phyloP scores from a whole-genome alignment of 176 grass and related monocot genomes.

The Eleusine indica region DNA sequence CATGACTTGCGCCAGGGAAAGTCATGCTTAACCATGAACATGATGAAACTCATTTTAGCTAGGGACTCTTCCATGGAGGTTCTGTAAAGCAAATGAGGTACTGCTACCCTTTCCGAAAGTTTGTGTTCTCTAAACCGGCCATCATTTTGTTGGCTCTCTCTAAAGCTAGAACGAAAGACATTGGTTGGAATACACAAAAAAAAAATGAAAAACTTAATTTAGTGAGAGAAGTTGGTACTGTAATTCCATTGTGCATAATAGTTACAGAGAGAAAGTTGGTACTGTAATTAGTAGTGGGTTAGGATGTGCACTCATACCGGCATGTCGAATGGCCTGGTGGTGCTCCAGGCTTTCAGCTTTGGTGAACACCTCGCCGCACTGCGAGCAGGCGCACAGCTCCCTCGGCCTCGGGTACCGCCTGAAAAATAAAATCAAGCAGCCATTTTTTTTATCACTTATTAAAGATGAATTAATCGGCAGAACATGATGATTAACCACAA shows the following conservation, averaged over 20 bases:
- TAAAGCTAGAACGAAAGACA: not conserved
- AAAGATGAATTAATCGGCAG: not conserved
- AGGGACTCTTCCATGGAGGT: not conserved
- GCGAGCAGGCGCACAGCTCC: conserved; percentile 64
- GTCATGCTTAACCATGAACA: not conserved
- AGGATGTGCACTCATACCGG: conserved; percentile 43
- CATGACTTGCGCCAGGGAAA: not conserved
- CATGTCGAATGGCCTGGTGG: conserved; percentile 82
- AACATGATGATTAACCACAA: not conserved
- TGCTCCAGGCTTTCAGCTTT: conserved; percentile 84
- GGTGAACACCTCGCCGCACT: conserved; percentile 90
- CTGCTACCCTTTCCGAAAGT: not conserved
- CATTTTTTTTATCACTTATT: not conserved
- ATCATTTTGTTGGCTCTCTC: not conserved
- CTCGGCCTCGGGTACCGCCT: conserved; percentile 79
- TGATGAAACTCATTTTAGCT: not conserved
- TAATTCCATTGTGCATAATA: too few relatives aligned
- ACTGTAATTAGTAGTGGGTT: not conserved
- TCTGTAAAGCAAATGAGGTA: not conserved
- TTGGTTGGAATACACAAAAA: too few relatives aligned
- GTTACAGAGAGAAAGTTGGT: not conserved
- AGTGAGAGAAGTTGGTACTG: too few relatives aligned
- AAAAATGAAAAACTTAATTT: too few relatives aligned
- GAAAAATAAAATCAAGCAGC: not conserved
- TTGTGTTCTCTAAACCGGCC: not conserved